Evolutionary conservation across 768 basidiomycete genomes (phyloP), one percentile per base, ranked within the genome.

Genomic region (Lepiota venenata): DNA sequence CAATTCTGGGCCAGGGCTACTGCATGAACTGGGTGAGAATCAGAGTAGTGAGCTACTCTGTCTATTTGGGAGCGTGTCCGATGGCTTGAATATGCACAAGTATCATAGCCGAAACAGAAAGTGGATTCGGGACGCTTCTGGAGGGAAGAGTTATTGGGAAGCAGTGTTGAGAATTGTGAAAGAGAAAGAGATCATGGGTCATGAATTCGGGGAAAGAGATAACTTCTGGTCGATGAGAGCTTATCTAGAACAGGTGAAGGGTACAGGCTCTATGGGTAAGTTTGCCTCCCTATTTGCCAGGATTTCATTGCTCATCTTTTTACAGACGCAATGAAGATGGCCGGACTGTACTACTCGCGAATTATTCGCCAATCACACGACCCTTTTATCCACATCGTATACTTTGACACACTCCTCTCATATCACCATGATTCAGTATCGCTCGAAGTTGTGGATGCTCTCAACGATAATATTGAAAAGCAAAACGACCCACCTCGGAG

Each of bases 161-260:
- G 73, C 83, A 47, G 64, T 85, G 10, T 45, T 74, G 42, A 68
- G 72, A 48, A 59, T 86, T 10, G 73, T 71, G 8, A 65, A 61
- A 35, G 76, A 79, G 60, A 85, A 84, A 64, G 59, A 63, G 36
- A 52, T 57, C 35, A 54, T 68, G n/a, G 69, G 66, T 36, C 63
- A 70, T 53, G 14, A 55, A 8, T 60, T 79, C 39, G 64, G 61
- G 14, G 66, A 69, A 27, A 70, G 75, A n/a, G 84, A 87, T 62
- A 72, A 74, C 45, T 87, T 80, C 64, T 88, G 85, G 85, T 62
- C 80, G 44, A 79, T 87, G 79, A 76, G 47, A 41, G 59, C 61
- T n/a, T 47, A 43, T 36, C 18, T 63, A 36, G 57, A 52, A 14
- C 40, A 42, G 14, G 37, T 45, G 36, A 43, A 42, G n/a, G 7